Conservation (phyloP, 2,329 filamentous ascomycete genomes). For the Paraphaeosphaeria minitans region DNA sequence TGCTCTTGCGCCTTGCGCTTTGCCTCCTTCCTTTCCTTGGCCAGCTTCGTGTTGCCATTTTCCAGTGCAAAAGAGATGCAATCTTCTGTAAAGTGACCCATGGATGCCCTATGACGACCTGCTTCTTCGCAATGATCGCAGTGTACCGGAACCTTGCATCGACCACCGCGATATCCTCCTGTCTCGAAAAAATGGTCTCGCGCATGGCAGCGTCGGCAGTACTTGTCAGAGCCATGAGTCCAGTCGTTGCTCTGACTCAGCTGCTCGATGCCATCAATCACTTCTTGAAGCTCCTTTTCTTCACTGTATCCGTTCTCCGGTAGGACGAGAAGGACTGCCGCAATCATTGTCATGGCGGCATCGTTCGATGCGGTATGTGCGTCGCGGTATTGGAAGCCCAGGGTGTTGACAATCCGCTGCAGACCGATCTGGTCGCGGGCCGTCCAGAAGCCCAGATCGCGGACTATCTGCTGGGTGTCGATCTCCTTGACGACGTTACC, state of each 20-base stretch:
- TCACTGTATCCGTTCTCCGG: neutral
- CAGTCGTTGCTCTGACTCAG: conserved; percentile 2
- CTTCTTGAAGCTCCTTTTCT: conserved; percentile 11
- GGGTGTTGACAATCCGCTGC: conserved; percentile 5
- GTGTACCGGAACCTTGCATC: neutral
- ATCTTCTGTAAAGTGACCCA: neutral
- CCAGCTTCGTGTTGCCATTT: conserved; percentile 1
- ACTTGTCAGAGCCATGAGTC: conserved; percentile 13
- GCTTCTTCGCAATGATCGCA: neutral
- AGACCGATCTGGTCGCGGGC: conserved; percentile 20
- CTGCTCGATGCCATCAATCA: conserved; percentile 13
- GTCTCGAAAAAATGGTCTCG: conserved; percentile 17
- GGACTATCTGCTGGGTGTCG: conserved; percentile 31
- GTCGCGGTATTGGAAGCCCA: conserved; percentile 24
- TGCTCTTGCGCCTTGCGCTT: neutral
- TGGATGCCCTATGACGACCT: neutral
- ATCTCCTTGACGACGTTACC: conserved; percentile 23
- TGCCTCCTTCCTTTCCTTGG: neutral
- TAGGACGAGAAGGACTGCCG: conserved; percentile 24
- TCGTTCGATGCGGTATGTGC: conserved; percentile 31
- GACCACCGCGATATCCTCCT: neutral
- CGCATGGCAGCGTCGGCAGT: conserved; percentile 5
- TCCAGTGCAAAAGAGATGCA: neutral
- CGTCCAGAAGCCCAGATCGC: conserved; percentile 15
- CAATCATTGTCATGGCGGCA: conserved; percentile 29